Evolutionary conservation across 2,329 filamentous ascomycete genomes (phyloP), one percentile per base, ranked within the genome.

Genomic region (Fusarium sp.): DNA sequence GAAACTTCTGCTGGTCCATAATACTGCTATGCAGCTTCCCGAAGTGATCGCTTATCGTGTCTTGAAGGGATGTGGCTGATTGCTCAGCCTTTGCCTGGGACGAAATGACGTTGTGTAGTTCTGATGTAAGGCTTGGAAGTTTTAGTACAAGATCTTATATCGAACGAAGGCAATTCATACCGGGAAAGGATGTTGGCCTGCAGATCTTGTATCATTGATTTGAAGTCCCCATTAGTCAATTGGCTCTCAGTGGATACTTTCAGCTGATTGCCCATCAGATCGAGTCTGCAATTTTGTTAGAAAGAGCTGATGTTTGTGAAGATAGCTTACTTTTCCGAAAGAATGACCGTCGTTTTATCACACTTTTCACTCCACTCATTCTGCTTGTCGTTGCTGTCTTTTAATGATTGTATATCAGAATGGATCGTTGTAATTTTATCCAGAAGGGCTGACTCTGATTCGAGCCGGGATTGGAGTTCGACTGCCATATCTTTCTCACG

Each of bases 241-340:
- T 30, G 52, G 6, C 46, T 33, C 17, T 57, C 43, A 15, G 30
- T 33, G 2, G 47, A 35, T 6, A 33, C 56, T 7, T 41, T n/a
- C 14, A 71, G 15, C 17, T 59, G 43, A 26, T 62, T n/a, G 11
- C 48, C 43, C 14, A 74, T 55, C 5, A 50, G 30, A 30, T 65
- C 59, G 17, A 74, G 51, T 22, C 72, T 74, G 32, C 14, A 9
- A n/a, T 10, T 8, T 14, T 22, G 35, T 71, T 52, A 70, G 49
- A 24, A 44, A 40, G 17, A 43, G 43, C 14, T 8, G 20, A 15
- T 15, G 45, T 15, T 15, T 32, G 11, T 6, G n/a, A 6, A 37
- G 35, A 37, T n/a, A 7, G 33, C 62, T 20, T 56, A 74, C 75
- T 67, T 76, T 13, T 59, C 43, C 10, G 49, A 67, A 19, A 76